phyloP scores from a whole-genome alignment of 2,329 filamentous ascomycete species.

The Nothophoma quercina region DNA sequence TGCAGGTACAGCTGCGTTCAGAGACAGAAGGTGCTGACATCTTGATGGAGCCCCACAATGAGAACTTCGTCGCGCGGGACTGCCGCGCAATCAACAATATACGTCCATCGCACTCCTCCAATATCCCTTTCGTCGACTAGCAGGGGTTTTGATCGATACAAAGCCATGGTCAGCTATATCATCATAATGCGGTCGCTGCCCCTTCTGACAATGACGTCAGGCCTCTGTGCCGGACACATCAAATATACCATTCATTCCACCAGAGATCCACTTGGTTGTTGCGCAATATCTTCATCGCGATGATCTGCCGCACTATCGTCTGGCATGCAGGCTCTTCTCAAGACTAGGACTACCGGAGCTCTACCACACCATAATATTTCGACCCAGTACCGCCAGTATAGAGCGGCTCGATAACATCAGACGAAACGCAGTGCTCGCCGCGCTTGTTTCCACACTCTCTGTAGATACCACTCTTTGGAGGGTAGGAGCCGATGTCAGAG shows the following conservation, averaged over 20 bases:
- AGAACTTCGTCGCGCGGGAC: too few species aligned
- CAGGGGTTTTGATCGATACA: too few species aligned
- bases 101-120: too few species aligned
- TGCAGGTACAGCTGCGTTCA: too few species aligned
- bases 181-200: neutral
- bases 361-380: conserved; percentile 20
- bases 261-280: conserved; percentile 20
- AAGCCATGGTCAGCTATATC: neutral
- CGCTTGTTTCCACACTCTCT: conserved; percentile 16
- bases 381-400: conserved; percentile 15
- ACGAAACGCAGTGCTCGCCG: conserved; percentile 9
- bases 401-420: conserved; percentile 14
- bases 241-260: conserved; percentile 19
- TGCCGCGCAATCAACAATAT: too few species aligned
- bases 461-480: conserved; percentile 20
- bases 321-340: conserved; percentile 13
- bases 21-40: too few species aligned
- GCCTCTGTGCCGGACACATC: neutral
- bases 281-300: conserved; percentile 12
- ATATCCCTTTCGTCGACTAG: too few species aligned
- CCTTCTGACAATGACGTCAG: neutral
- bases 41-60: too few species aligned
- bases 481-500: conserved; percentile 6
- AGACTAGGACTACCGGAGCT: conserved; percentile 14
- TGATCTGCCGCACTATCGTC: conserved; percentile 22